Base-by-base conservation (phyloP, 2,329 filamentous ascomycete genomes). In the Arthrobotrys pseudoclavata region DNA sequence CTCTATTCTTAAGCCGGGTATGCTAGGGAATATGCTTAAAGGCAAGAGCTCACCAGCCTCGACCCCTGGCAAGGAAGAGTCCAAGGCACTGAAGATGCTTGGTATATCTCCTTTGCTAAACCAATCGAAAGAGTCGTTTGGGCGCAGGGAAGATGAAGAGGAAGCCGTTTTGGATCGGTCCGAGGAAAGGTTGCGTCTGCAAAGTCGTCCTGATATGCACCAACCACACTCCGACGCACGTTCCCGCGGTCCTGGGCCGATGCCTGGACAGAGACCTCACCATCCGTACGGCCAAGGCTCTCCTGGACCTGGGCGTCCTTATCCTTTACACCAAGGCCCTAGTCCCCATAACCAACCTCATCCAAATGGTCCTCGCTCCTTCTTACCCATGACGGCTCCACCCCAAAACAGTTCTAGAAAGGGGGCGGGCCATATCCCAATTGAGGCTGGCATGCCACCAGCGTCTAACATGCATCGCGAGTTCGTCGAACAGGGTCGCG, bases 11-110 rank as follows among this genome's bases (percentile, higher is more conserved):
- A 76, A 76, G 34, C 72, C 72, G 15, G 72, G 72, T 7, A 69
- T 76, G 72, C 42, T 76, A 12, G 72, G 72, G 9, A 76, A 76
- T 47, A 76, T 76, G 72, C 50, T 76, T 3, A 76, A 76, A 40
- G 72, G 72, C 12, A 76, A 76, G 37, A 45, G 50, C 29, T 67
- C 72, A 15, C 66, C 66, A 29, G 57, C 60, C 1, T 66, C 50
- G n/a, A 60, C 66, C 2, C 64, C 66, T 20, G 64, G 63, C 0
- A 45, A 45, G 20, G 62, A 68, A 6, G 66, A 76, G 34, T 29
- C 34, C n/a, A 76, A 76, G 50, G 72, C 66, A 6, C 50, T 67
- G 22, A 70, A 67, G 34, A 76, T 69, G 66, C 72, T 76, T 40
- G 72, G 72, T 26, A 76, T 76, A 31, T 76, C 72, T 10, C 72